Evolutionary conservation across 108 stramenopile genomes (phyloP).

Genomic region (Cyclotella distinguenda): DNA sequence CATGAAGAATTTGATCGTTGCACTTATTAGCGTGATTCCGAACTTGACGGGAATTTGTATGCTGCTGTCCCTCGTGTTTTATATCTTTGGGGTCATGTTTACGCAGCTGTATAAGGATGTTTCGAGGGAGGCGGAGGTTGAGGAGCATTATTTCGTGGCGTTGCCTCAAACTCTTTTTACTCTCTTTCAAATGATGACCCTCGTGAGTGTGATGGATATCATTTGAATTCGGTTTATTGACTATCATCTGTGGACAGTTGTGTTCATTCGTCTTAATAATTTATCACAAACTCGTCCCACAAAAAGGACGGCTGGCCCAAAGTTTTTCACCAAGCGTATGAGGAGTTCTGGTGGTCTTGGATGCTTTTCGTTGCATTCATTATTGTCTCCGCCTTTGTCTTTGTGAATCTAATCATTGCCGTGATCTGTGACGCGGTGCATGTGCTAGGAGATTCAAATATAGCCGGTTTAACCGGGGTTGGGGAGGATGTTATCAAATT

Average conservation of each 20-base stretch:
- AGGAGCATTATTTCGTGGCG: constrained; percentile 48
- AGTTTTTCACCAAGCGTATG: neutral
- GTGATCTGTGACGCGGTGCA: constrained; percentile 80
- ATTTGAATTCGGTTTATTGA: too few relatives aligned
- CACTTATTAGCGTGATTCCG: constrained; percentile 67
- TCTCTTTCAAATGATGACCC: constrained; percentile 72
- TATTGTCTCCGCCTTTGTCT: constrained; percentile 72
- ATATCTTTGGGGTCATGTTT: constrained; percentile 73
- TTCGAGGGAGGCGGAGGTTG: constrained; percentile 1
- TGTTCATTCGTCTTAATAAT: too few relatives aligned
- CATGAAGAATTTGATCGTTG: constrained; percentile 67
- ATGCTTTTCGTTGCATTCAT: constrained; percentile 62
- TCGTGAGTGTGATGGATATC: too few relatives aligned
- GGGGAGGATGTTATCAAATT: constrained; percentile 14
- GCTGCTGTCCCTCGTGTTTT: constrained; percentile 66
- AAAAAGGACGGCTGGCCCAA: neutral
- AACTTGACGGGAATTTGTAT: constrained; percentile 61
- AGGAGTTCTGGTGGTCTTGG: constrained; percentile 60
- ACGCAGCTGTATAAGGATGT: constrained; percentile 54
- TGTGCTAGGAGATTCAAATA: constrained; percentile 48
- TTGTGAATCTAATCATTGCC: constrained; percentile 80
- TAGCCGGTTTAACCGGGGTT: constrained; percentile 56
- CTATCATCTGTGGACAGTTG: too few relatives aligned
- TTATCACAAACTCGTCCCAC: too few relatives aligned
- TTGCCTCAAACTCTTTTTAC: constrained; percentile 60